Evolutionary conservation across 1,284 basidiomycete genomes (phyloP).

Genomic region (Ganoderma sinense): DNA sequence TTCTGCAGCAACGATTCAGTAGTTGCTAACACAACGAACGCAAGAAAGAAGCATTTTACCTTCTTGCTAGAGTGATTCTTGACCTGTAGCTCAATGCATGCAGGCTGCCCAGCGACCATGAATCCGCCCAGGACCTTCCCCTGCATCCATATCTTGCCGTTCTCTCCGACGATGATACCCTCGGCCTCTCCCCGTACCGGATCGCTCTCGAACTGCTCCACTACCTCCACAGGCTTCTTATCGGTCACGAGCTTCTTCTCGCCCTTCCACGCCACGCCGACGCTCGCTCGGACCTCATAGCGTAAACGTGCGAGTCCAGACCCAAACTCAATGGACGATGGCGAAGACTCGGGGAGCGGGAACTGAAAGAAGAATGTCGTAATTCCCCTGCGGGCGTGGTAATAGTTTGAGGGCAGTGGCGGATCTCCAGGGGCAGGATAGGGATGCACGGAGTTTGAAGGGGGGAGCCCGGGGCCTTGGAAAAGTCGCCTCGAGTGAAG

Average conservation of each 20-base stretch:
- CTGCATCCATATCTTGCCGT: slow-evolving; percentile 80
- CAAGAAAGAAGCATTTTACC: slow-evolving; percentile 48
- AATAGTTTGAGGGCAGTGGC: slow-evolving; percentile 65
- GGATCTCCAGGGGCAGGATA: slow-evolving; percentile 61
- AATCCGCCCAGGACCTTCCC: slow-evolving; percentile 68
- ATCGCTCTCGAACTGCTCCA: slow-evolving; percentile 58
- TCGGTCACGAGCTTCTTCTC: slow-evolving; percentile 71
- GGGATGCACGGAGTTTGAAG: slow-evolving; percentile 78
- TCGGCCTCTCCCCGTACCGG: slow-evolving; percentile 52
- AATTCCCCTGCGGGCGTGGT: slow-evolving; percentile 70
- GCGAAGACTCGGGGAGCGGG: slow-evolving; percentile 67
- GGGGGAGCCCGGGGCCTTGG: slow-evolving; percentile 80
- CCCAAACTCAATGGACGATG: slow-evolving; percentile 74
- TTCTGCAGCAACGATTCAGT: slow-evolving; percentile 52
- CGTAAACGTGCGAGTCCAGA: slow-evolving; percentile 68
- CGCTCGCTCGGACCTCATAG: slow-evolving; percentile 76
- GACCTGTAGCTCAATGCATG: slow-evolving; percentile 75
- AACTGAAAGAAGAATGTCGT: slow-evolving; percentile 81
- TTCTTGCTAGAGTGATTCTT: slow-evolving; percentile 82
- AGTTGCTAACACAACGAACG: no score
- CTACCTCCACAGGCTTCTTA: slow-evolving; percentile 66
- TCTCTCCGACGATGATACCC: slow-evolving; percentile 71
- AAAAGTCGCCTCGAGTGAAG: slow-evolving; percentile 72
- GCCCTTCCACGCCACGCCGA: slow-evolving; percentile 75
- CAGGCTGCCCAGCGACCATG: slow-evolving; percentile 70